Percentiles rank a stretch among this genome's conserved stretches.
Conservation (phyloP, 768 basidiomycete genomes). For the Suillus placidus region DNA sequence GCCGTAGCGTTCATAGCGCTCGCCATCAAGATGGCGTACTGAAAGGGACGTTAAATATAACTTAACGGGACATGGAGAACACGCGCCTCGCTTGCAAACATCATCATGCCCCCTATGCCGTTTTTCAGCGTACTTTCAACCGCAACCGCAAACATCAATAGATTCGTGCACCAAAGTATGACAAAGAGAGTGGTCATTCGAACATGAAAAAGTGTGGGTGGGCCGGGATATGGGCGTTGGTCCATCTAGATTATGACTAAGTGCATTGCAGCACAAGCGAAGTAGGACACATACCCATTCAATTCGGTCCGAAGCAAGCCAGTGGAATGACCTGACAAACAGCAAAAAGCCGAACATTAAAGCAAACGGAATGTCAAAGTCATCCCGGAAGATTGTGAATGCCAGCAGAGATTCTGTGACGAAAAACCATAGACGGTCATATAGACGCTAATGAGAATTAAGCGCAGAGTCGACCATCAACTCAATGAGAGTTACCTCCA, state of each 20-base stretch:
- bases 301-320: constrained; percentile 92
- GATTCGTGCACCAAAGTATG: constrained; percentile 75
- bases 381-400: constrained; percentile 96
- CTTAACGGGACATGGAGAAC: constrained; percentile 4
- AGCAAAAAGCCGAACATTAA: constrained; percentile 94
- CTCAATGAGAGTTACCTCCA: constrained; percentile 66
- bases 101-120: constrained; percentile 88
- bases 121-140: constrained; percentile 77
- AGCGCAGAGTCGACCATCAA: neutral
- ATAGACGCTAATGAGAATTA: constrained; percentile 69
- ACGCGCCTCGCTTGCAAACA: constrained; percentile 92
- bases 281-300: constrained; percentile 76
- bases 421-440: constrained; percentile 97
- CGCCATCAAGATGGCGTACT: constrained; percentile 91
- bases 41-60: constrained; percentile 20
- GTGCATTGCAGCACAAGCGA: constrained; percentile 7
- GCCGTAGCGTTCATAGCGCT: constrained; percentile 75
- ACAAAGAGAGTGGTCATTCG: constrained; percentile 76
- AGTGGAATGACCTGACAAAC: constrained; percentile 97
- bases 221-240: constrained; percentile 87
- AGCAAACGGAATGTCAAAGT: constrained; percentile 90
- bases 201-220: constrained; percentile 80
- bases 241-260: constrained; percentile 81
- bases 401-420: constrained; percentile 95
- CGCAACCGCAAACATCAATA: constrained; percentile 77